Evolutionary conservation across 1,284 basidiomycete genomes (phyloP).

Genomic region (Rhodotorula sp.): DNA sequence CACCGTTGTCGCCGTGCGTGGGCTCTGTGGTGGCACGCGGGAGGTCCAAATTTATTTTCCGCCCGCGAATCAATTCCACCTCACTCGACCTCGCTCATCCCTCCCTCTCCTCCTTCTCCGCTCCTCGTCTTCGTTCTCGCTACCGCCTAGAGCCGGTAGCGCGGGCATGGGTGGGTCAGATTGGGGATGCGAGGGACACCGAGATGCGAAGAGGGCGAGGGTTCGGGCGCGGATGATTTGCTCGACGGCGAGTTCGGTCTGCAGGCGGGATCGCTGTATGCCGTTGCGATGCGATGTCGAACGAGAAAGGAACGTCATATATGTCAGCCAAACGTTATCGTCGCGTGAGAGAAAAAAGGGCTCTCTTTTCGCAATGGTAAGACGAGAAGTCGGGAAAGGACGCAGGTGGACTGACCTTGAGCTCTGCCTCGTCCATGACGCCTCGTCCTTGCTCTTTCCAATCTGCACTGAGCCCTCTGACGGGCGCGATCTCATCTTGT

Average conservation of each 20-base stretch:
- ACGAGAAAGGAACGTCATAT: neutral
- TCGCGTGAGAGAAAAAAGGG: neutral
- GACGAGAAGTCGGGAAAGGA: too few species aligned
- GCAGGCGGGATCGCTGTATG: conserved; percentile 13
- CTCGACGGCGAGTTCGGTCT: conserved; percentile 26
- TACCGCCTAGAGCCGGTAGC: neutral
- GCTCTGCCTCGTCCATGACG: conserved; percentile 15
- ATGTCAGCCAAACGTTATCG: neutral
- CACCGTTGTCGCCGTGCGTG: too few species aligned
- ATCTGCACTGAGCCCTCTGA: conserved; percentile 13
- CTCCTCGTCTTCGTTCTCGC: conserved; percentile 14
- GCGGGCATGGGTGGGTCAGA: neutral
- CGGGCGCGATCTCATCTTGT: neutral
- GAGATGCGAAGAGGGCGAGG: conserved; percentile 24
- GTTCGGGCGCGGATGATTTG: conserved; percentile 33
- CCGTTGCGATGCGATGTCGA: neutral
- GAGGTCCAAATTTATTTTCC: too few species aligned
- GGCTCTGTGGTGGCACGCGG: too few species aligned
- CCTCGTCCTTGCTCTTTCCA: conserved; percentile 21
- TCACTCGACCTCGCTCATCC: conserved; percentile 23
- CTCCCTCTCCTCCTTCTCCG: conserved; percentile 14
- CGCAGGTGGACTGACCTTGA: conserved; percentile 24
- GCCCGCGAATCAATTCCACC: conserved; percentile 12
- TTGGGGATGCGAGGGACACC: conserved; percentile 20
- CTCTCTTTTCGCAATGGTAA: neutral